Base-by-base conservation (phyloP, 1,284 basidiomycete genomes). In the Lentinula novae-zelandiae region DNA sequence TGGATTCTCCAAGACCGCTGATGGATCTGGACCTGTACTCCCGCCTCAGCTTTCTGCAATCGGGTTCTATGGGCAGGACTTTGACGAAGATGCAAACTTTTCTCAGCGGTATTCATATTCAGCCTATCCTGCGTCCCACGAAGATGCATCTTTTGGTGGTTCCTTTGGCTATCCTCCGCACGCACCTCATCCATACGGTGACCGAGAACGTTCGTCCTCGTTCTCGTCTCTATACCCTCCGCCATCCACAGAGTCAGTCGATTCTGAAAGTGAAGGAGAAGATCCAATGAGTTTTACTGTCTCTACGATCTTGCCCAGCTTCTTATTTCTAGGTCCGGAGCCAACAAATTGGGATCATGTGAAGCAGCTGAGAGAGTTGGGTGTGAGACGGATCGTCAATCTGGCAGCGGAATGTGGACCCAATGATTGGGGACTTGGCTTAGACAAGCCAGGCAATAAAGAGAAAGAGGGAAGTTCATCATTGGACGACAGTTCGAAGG, bases 281-380 rank as follows among this genome's bases (percentile, higher is more conserved):
- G 79, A 83, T 22, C 78, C 83, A 64, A 83, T 85, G 5, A 73
- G 76, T 2, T 96, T 96, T 69, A 77, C 81, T 20, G 84, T 96
- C 22, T 95, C 93, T 12, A 92, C 88, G 10, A 97, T 98, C 64
- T 78, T 98, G 1, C 95, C 96, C 0, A 84, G 86, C 61, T 96
- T 96, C 73, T 79, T 98, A 20, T 98, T 86, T 72, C 83, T 98
- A 15, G 96, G 96, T 1, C 92, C 96, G 0, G 95, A 98, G 71
- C 81, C 93, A n/a, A 86, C 87, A 0, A 76, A 79, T 3, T 76
- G 79, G 54, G 85, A 85, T 62, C 92, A 98, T 69, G 89, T 95
- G 9, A 78, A 84, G 15, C 84, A 89, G 72, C 78, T 98, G 44
- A 76, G 84, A 62, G 72, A 76, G 0, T 75, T 93, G n/a, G 95